Evolutionary conservation across 768 basidiomycete species (phyloP).

Genomic region (Tremella fuciformis): DNA sequence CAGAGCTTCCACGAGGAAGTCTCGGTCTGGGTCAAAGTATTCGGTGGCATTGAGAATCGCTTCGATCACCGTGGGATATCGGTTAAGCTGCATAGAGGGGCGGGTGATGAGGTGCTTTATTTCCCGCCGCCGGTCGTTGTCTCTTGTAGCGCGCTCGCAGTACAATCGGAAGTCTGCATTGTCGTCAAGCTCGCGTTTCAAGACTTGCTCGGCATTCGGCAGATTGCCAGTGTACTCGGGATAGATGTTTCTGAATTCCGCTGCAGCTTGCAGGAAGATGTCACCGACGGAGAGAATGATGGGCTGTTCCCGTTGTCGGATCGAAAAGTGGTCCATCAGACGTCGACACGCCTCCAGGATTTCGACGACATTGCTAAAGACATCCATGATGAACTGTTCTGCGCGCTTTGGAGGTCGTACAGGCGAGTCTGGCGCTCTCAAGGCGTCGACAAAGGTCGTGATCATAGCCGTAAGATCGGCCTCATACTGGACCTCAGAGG

Average conservation of each 20-base stretch:
- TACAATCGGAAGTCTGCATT: conserved; percentile 81
- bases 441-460: conserved; percentile 74
- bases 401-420: conserved; percentile 61
- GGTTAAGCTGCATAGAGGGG: conserved; percentile 76
- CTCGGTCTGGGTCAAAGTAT: conserved; percentile 73
- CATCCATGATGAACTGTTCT: conserved; percentile 90
- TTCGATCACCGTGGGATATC: conserved; percentile 79
- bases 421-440: conserved; percentile 69
- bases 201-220: conserved; percentile 76
- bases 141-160: conserved; percentile 60
- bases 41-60: conserved; percentile 81
- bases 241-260: conserved; percentile 82
- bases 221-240: conserved; percentile 69
- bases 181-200: conserved; percentile 78
- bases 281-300: conserved; percentile 84
- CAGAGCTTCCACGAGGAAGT: conserved; percentile 78
- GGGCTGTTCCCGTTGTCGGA: conserved; percentile 80
- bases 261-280: conserved; percentile 78
- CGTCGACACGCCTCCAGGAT: conserved; percentile 80
- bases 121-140: conserved; percentile 65
- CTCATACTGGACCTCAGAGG: conserved; percentile 82
- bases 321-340: conserved; percentile 79
- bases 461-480: conserved; percentile 83
- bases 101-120: conserved; percentile 75
- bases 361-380: conserved; percentile 90